Evolutionary conservation across 225 moss, liverwort and hornwort species (phyloP), one percentile per base, ranked within the genome.

Genomic region (Physcomitrium patens): DNA sequence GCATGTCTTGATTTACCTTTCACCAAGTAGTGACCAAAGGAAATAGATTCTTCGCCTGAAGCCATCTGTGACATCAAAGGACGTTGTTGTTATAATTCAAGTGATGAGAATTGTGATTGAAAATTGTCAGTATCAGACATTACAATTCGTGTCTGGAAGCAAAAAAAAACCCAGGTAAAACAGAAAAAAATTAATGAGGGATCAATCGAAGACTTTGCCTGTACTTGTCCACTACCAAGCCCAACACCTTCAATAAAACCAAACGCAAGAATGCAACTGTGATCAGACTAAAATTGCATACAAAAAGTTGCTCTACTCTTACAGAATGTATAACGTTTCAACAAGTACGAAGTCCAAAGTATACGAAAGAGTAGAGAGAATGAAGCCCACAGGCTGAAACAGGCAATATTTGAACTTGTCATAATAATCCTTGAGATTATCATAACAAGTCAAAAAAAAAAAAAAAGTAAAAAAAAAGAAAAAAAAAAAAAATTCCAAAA

Each of bases 1-100:
- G 91, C 89, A 79, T 99, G 97, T 81, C 93, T 90, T 57, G 95
- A 96, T 79, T 96, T 96, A 72, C 95, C 97, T 84, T 99, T 99
- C 79, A 99, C 91, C 83, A 93, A 68, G 68, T 86, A 78, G 78
- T 85, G 86, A 80, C 97, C 97, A 83, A 89, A 91, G 28, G 76
- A 79, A 78, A 93, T 88, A 12, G 89, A 63, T 77, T 91, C 89
- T 72, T 85, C 70, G 12, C 92, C 81, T 53, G 90, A 82, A 74
- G 92, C 73, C 86, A 86, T 94, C 96, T 96, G 88, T 59, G 59
- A 78, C 12, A 75, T 22, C 51, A 80, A 9, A 68, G 15, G 61
- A 55, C 61, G 58, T 58, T 8, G 11, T 72, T 49, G 19, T 26
- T 19, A 22, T 12, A 3, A 43, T 0, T 74, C 28, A 67, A 42